Percentiles rank a stretch among this genome's conserved stretches.
phyloP scores from a whole-genome alignment of 768 basidiomycete species.

The Naematelia encephala region DNA sequence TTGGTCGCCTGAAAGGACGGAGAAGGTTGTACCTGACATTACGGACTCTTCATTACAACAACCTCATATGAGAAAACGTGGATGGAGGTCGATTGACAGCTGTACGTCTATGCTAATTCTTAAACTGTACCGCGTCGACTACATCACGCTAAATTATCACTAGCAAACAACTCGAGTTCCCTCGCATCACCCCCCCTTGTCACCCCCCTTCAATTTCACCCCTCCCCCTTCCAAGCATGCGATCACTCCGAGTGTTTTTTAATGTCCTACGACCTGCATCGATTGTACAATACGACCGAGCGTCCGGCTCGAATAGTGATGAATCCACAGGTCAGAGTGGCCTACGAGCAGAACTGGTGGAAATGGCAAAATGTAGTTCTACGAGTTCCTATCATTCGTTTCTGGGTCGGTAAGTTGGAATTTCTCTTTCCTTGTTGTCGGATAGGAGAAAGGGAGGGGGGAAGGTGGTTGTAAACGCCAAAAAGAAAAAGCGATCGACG shows the following conservation, averaged over 20 bases:
- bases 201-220: slow-evolving; percentile 23
- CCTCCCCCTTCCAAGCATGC: slow-evolving; percentile 23
- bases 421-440: neutral
- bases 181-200: slow-evolving; percentile 18
- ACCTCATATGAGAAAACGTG: slow-evolving; percentile 10
- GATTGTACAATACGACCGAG: slow-evolving; percentile 14
- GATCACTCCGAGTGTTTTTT: slow-evolving; percentile 31
- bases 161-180: slow-evolving; percentile 19
- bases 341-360: slow-evolving; percentile 29
- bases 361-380: slow-evolving; percentile 26
- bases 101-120: neutral
- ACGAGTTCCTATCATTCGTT: slow-evolving; percentile 18
- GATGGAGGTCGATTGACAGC: slow-evolving; percentile 24
- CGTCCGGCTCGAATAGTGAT: slow-evolving; percentile 22
- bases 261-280: slow-evolving; percentile 26
- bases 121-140: neutral
- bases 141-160: neutral
- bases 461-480: too few species aligned
- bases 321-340: slow-evolving; percentile 27
- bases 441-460: too few species aligned
- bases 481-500: too few species aligned
- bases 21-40: neutral
- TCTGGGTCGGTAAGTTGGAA: slow-evolving; percentile 24
- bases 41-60: neutral
- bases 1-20: slow-evolving; percentile 3